These are phyloP conservation scores for Calvatia gigantea DNA, from an alignment of 768 basidiomycete species.

Conservation along the genomic window DNA sequence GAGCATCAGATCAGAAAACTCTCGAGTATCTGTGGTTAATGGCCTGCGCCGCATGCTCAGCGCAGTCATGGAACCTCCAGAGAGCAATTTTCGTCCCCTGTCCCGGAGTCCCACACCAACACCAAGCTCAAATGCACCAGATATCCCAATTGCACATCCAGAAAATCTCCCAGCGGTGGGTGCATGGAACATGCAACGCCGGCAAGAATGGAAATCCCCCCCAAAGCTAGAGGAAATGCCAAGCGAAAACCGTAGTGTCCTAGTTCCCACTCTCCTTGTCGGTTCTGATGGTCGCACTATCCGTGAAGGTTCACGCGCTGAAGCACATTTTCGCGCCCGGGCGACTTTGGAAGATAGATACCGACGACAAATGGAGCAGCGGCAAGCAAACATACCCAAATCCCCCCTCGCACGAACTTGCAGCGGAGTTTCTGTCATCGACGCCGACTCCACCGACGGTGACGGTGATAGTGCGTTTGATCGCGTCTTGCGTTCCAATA, in stretches of 20 bases:
- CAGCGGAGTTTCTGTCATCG: background rate
- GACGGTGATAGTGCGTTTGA: background rate
- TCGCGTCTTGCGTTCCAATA: constrained; percentile 6
- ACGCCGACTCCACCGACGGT: background rate
- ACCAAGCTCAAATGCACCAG: background rate
- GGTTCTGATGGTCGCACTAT: constrained; percentile 8
- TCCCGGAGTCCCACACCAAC: background rate
- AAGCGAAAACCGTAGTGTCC: background rate
- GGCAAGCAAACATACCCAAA: background rate
- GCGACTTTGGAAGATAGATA: background rate
- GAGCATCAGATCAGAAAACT: background rate
- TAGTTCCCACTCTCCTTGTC: constrained; percentile 7
- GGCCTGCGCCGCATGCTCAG: constrained; percentile 4
- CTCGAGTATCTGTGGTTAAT: background rate
- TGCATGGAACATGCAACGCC: background rate
- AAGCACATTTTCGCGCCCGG: constrained; percentile 3
- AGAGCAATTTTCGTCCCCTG: background rate
- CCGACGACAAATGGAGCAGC: background rate
- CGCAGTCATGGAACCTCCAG: background rate
- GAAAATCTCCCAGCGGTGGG: constrained; percentile 3
- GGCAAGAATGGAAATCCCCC: background rate
- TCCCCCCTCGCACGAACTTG: background rate
- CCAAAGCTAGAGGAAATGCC: background rate
- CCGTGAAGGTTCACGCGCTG: constrained; percentile 11
- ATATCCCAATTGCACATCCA: background rate